Base-by-base conservation (phyloP, 2,329 filamentous ascomycete species). In the Alternaria longipes region DNA sequence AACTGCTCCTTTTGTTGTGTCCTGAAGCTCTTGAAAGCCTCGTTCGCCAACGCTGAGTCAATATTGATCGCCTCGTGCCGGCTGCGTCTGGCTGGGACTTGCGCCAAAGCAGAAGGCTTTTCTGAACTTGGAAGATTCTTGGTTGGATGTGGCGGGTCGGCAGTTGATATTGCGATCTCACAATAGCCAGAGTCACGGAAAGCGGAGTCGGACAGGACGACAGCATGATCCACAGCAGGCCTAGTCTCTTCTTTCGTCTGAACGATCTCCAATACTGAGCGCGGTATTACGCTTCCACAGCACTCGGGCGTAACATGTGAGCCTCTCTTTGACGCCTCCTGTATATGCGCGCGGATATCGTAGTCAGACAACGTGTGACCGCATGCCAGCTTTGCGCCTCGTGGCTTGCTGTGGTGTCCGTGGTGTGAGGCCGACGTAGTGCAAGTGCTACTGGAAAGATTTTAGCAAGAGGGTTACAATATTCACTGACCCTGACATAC, bases 251-350 rank as follows among this genome's bases (percentile, higher is more conserved):
- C 74, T 45, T 75, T 70, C 8, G 74, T 78, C 69, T 79, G 68
- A 8, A 80, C 75, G 36, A 70, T 69, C 52, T 80, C 76, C 9
- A 83, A 69, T n/a, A 81, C 64, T 4, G 65, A 63, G 18, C 74
- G 78, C n/a, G 81, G 79, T 18, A 82, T 70, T 2, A 77, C 76
- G 14, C 69, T 74, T 14, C 77, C 78, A 62, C 81, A 83, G 61
- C 81, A 83, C 55, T 69, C 76, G 0, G 81, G 81, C 9, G 75
- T 67, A 8, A 66, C 53, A 12, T 69, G 68, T 45, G 72, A 66
- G 50, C 74, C 76, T n/a, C 58, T 68, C 18, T 70, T 63, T 34
- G 74, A 61, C 26, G 79, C 76, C 30, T 78, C 73, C 52, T 79
- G 74, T 53, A 82, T 75, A 30, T 76, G 74, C 30, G 71, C 63